Conservation (phyloP, 2,329 filamentous ascomycete species). For the Diplodia seriata region DNA sequence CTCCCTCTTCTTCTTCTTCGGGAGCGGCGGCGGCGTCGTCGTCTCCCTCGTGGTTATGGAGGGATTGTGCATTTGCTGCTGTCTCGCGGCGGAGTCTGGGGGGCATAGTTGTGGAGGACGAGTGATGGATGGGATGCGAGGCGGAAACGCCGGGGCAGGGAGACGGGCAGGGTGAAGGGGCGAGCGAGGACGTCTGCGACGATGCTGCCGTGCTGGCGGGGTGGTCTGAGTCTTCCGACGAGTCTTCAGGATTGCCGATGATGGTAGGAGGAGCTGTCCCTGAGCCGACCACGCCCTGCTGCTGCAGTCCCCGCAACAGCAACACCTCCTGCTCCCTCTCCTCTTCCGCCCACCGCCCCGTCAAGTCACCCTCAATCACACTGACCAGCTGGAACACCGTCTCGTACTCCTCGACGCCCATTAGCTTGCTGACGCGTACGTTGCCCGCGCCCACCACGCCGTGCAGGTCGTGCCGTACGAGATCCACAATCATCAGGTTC, state of each 20-base stretch:
- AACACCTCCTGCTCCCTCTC: neutral
- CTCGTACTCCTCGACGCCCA: conserved; percentile 88
- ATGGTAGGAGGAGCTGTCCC: too few relatives aligned
- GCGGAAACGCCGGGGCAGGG: conserved; percentile 1
- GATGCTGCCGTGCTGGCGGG: neutral
- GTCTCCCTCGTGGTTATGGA: neutral
- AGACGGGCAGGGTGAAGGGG: neutral
- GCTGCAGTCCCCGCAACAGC: neutral
- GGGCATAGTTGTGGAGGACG: neutral
- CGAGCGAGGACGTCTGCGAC: neutral
- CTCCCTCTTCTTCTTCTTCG: too few relatives aligned
- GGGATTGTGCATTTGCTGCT: neutral
- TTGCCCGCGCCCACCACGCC: conserved; percentile 77
- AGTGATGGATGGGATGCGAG: conserved; percentile 13
- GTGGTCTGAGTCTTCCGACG: conserved; percentile 6
- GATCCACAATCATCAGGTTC: conserved; percentile 97
- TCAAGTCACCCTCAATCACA: conserved; percentile 72
- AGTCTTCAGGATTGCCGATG: neutral
- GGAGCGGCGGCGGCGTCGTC: too few relatives aligned
- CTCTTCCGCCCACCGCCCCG: neutral
- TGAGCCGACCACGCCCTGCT: too few relatives aligned
- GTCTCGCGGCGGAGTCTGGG: neutral
- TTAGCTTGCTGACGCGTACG: conserved; percentile 77
- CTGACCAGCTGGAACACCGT: conserved; percentile 92
- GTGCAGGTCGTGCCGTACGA: conserved; percentile 93